phyloP scores from a whole-genome alignment of 495 filamentous ascomycete genomes.

The Penicillium diatomitis region DNA sequence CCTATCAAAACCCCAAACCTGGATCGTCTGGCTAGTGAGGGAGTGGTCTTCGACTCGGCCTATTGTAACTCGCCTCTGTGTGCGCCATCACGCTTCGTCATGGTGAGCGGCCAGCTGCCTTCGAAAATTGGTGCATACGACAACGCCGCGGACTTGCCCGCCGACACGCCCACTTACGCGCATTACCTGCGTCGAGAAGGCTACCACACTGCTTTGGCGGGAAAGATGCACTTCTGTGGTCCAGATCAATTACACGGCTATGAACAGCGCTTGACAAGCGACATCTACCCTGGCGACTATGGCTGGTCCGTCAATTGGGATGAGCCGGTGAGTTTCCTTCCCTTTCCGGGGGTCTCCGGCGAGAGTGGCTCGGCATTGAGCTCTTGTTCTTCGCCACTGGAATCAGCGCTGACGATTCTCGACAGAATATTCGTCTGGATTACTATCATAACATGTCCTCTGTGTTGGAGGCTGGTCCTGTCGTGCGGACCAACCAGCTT shows the following conservation, averaged over 20 bases:
- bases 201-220: conserved; percentile 81
- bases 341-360: too few species aligned
- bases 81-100: conserved; percentile 78
- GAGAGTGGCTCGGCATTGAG: too few species aligned
- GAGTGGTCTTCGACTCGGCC: conserved; percentile 78
- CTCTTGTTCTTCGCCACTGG: too few species aligned
- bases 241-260: conserved; percentile 83
- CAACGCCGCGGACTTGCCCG: conserved; percentile 67
- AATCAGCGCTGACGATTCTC: not conserved
- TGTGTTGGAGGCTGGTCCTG: conserved; percentile 74
- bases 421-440: conserved; percentile 62
- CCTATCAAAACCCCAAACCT: conserved; percentile 81
- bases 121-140: conserved; percentile 82
- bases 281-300: conserved; percentile 87
- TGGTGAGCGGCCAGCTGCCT: conserved; percentile 80
- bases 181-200: conserved; percentile 78
- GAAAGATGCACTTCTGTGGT: conserved; percentile 94
- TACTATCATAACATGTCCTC: conserved; percentile 92
- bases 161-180: conserved; percentile 75
- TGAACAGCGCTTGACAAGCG: conserved; percentile 77
- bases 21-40: conserved; percentile 64
- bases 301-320: conserved; percentile 92
- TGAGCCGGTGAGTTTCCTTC: conserved; percentile 43
- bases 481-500: conserved; percentile 82
- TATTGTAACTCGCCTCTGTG: conserved; percentile 88